These are phyloP conservation scores for Aspergillus conjunctus DNA, from an alignment of 495 filamentous ascomycete species.

Conservation along the genomic window DNA sequence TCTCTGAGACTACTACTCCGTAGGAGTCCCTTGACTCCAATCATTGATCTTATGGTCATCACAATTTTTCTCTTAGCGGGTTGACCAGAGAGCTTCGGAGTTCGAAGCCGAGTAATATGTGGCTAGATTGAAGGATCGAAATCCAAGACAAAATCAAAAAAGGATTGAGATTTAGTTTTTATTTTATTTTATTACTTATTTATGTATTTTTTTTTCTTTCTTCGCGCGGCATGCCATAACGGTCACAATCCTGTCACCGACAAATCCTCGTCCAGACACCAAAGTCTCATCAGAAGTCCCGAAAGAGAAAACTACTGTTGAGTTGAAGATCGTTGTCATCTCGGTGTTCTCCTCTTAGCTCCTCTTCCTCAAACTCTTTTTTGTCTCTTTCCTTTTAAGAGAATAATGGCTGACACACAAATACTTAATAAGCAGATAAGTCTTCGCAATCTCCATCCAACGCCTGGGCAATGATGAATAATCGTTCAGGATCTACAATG, in stretches of 20 bases:
- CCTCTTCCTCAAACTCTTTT: neutral
- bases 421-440: neutral
- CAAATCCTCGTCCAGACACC: neutral
- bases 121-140: conserved; percentile 26
- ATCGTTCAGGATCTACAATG: neutral
- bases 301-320: neutral
- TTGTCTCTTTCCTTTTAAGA: too few species aligned
- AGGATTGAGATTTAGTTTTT: too few species aligned
- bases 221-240: neutral
- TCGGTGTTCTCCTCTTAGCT: neutral
- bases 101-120: conserved; percentile 20
- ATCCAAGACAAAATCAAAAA: conserved; percentile 20
- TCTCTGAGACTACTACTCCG: too few species aligned
- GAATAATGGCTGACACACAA: neutral
- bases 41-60: too few species aligned
- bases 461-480: neutral
- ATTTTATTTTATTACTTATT: too few species aligned
- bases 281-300: neutral
- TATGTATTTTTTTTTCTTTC: too few species aligned
- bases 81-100: conserved; percentile 5
- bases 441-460: neutral
- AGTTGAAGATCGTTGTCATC: neutral
- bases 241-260: conserved; percentile 1
- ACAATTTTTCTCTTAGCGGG: neutral
- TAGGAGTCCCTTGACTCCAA: too few species aligned